Conservation (phyloP, 2,329 filamentous ascomycete genomes). For the Diaporthe vaccinii region DNA sequence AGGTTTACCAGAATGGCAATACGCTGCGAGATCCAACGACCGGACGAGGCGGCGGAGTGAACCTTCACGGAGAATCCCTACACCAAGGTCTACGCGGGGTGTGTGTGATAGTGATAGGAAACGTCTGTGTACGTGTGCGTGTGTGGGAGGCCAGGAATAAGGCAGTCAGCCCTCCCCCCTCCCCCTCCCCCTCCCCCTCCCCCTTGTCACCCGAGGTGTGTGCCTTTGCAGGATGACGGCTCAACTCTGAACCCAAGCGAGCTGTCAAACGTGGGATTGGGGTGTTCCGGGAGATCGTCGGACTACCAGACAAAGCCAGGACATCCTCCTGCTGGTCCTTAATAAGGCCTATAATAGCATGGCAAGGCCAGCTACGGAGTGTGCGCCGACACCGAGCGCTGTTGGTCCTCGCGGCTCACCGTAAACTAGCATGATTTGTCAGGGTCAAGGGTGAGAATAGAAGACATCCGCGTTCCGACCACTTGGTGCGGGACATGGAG, state of each 20-base stretch:
- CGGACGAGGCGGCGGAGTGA: conserved; percentile 11
- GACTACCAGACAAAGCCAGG: conserved; percentile 12
- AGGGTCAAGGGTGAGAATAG: conserved; percentile 11
- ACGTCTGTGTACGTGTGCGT: not conserved
- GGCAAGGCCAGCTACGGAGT: not conserved
- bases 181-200: too few species aligned
- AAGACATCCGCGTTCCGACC: conserved; percentile 6
- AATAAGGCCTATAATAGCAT: conserved; percentile 22
- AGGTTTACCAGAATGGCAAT: conserved; percentile 4
- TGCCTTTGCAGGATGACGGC: conserved; percentile 5
- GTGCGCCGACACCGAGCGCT: not conserved
- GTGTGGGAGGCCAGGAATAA: not conserved
- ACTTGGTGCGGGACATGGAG: not conserved
- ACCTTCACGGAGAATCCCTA: conserved; percentile 12
- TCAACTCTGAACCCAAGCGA: conserved; percentile 22
- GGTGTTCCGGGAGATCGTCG: conserved; percentile 27
- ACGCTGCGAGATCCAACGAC: conserved; percentile 13
- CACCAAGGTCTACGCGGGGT: not conserved
- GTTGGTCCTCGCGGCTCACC: not conserved
- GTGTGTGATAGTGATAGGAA: conserved; percentile 24
- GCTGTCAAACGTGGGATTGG: conserved; percentile 37
- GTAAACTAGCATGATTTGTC: not conserved
- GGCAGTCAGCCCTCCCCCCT: not conserved
- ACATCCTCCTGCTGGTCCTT: conserved; percentile 20
- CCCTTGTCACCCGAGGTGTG: not conserved